A percentile compares a stretch with the other conserved stretches of the same genome.
phyloP scores from a whole-genome alignment of 352 stramenopile species.

The Globisporangium takayamanum region DNA sequence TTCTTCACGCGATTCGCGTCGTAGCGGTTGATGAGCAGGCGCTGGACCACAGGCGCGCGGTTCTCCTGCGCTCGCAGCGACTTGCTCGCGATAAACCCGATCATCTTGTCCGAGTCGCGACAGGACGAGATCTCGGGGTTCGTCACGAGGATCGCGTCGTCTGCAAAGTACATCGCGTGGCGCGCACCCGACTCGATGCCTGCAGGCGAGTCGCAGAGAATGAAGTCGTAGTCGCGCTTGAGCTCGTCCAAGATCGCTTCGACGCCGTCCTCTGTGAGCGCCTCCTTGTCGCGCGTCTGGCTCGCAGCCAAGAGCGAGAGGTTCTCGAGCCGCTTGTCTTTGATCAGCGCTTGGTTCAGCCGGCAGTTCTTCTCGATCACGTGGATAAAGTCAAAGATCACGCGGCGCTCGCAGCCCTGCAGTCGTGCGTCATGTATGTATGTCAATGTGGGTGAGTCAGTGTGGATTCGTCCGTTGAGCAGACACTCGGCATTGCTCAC shows the following conservation, averaged over 20 bases:
- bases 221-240: conserved; percentile 82
- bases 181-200: conserved; percentile 87
- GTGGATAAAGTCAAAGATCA: conserved; percentile 95
- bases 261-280: conserved; percentile 85
- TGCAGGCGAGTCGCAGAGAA: conserved; percentile 87
- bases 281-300: conserved; percentile 89
- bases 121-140: conserved; percentile 91
- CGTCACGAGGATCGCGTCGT: conserved; percentile 92
- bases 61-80: conserved; percentile 79
- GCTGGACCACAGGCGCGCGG: conserved; percentile 68
- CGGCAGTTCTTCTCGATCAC: conserved; percentile 89
- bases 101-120: conserved; percentile 94
- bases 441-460: no score
- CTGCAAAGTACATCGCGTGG: conserved; percentile 92
- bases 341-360: conserved; percentile 86
- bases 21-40: conserved; percentile 90
- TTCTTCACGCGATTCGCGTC: conserved; percentile 85
- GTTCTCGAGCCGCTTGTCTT: conserved; percentile 84
- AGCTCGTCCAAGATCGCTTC: conserved; percentile 82
- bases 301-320: conserved; percentile 84
- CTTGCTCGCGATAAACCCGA: conserved; percentile 90
- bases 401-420: conserved; percentile 81
- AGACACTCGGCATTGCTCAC: no score
- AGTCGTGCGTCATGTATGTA: no score
- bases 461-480: no score